Percentiles rank a stretch among this genome's conserved stretches.
Conservation (phyloP, 2,329 filamentous ascomycete genomes). For the Xylariaceae sp. region DNA sequence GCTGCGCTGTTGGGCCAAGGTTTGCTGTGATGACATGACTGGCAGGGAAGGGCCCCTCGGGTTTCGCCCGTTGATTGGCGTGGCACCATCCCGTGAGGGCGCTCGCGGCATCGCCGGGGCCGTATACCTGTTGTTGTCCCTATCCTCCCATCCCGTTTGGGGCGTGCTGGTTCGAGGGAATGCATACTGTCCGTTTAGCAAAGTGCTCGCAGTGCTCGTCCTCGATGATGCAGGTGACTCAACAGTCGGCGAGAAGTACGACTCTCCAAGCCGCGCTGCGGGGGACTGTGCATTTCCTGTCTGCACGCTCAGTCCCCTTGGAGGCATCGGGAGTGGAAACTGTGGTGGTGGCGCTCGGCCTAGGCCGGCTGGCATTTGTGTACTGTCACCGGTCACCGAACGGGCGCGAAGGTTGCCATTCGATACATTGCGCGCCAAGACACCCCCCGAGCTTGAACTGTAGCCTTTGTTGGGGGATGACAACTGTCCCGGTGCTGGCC, state of each 20-base stretch:
- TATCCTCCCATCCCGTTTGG: conserved; percentile 63
- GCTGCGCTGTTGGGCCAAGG: conserved; percentile 61
- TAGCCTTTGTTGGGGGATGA: conserved; percentile 33
- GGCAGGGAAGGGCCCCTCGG: conserved; percentile 75
- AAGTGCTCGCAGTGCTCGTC: conserved; percentile 68
- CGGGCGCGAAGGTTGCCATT: conserved; percentile 70
- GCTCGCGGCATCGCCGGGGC: conserved; percentile 80
- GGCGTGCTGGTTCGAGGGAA: conserved; percentile 73
- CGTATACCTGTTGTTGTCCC: conserved; percentile 75
- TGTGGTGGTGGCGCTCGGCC: conserved; percentile 60
- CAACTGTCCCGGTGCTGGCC: conserved; percentile 21
- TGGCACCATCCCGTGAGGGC: conserved; percentile 70
- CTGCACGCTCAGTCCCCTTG: conserved; percentile 63
- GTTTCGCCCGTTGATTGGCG: conserved; percentile 57
- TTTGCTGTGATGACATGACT: conserved; percentile 55
- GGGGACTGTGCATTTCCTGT: conserved; percentile 54
- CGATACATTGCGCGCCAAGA: conserved; percentile 62
- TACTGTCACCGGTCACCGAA: conserved; percentile 69
- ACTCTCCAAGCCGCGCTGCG: conserved; percentile 60
- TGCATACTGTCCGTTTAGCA: conserved; percentile 58
- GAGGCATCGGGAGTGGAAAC: conserved; percentile 60
- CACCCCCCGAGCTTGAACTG: conserved; percentile 30
- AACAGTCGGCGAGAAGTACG: conserved; percentile 85
- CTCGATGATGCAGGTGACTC: conserved; percentile 75
- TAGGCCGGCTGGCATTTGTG: conserved; percentile 51